Conservation (phyloP, 768 basidiomycete species). For the Amanita pseudoporphyria region DNA sequence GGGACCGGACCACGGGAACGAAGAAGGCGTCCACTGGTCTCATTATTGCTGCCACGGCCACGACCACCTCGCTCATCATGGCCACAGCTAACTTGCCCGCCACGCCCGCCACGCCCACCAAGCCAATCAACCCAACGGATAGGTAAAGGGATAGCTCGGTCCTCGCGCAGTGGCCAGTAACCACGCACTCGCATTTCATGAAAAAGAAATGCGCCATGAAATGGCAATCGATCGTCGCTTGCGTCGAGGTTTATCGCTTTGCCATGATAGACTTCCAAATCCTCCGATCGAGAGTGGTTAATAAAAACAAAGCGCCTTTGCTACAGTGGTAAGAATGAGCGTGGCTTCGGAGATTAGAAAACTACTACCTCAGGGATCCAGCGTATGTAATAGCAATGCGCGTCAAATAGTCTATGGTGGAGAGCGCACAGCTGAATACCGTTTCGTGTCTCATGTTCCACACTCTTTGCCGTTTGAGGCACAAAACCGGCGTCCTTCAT, state of each 20-base stretch:
- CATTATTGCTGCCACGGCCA: not conserved
- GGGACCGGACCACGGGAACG: slow-evolving; percentile 4
- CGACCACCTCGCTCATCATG: not conserved
- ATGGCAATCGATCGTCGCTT: not conserved
- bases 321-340: not conserved
- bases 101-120: not conserved
- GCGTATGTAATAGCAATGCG: slow-evolving; percentile 7
- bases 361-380: slow-evolving; percentile 9
- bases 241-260: slow-evolving; percentile 2
- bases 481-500: slow-evolving; percentile 7
- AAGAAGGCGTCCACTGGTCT: slow-evolving; percentile 2
- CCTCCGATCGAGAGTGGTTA: not conserved
- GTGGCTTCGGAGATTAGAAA: slow-evolving; percentile 4
- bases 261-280: slow-evolving; percentile 2
- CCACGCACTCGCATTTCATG: slow-evolving; percentile 11
- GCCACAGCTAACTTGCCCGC: not conserved
- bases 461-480: slow-evolving; percentile 8
- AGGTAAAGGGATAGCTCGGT: slow-evolving; percentile 9
- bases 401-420: slow-evolving; percentile 1
- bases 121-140: slow-evolving; percentile 9
- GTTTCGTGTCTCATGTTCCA: slow-evolving; percentile 8
- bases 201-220: slow-evolving; percentile 8
- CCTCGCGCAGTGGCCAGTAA: slow-evolving; percentile 7
- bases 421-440: slow-evolving; percentile 1
- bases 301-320: not conserved